A percentile compares a stretch with the other conserved stretches of the same genome.
Conservation (phyloP, 352 stramenopile genomes). For the Globisporangium middletonii region DNA sequence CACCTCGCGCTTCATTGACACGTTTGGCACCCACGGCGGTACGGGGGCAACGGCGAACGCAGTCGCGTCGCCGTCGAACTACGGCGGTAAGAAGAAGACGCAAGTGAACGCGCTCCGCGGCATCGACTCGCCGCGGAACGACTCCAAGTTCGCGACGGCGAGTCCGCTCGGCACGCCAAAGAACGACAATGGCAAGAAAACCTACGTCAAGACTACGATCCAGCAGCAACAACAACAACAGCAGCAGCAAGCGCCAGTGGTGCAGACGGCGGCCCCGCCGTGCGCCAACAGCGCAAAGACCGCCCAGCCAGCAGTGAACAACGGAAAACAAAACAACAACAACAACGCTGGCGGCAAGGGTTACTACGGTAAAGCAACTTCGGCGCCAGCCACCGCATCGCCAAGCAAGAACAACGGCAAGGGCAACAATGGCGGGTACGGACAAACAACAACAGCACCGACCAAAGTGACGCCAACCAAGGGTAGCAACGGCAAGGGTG, state of each 20-base stretch:
- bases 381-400: too few relatives aligned
- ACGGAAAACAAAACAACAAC: conserved; percentile 10
- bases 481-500: background rate
- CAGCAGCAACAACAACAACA: background rate
- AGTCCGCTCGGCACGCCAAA: conserved; percentile 23
- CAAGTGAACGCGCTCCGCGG: conserved; percentile 24
- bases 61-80: conserved; percentile 35
- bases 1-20: conserved; percentile 19
- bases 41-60: conserved; percentile 7
- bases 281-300: conserved; percentile 13
- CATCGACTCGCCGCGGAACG: conserved; percentile 29
- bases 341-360: conserved; percentile 9
- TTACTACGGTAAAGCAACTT: background rate
- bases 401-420: too few relatives aligned
- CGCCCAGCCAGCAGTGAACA: conserved; percentile 3
- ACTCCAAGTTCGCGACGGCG: conserved; percentile 31
- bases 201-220: conserved; percentile 7
- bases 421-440: background rate
- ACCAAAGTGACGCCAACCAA: conserved; percentile 2
- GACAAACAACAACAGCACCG: background rate
- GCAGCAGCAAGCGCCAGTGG: background rate
- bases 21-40: conserved; percentile 22
- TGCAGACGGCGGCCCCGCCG: background rate
- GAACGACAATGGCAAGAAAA: conserved; percentile 6
- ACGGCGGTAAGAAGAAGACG: conserved; percentile 24